phyloP scores from a whole-genome alignment of 2,329 filamentous ascomycete species.

The Blastomyces parvus region DNA sequence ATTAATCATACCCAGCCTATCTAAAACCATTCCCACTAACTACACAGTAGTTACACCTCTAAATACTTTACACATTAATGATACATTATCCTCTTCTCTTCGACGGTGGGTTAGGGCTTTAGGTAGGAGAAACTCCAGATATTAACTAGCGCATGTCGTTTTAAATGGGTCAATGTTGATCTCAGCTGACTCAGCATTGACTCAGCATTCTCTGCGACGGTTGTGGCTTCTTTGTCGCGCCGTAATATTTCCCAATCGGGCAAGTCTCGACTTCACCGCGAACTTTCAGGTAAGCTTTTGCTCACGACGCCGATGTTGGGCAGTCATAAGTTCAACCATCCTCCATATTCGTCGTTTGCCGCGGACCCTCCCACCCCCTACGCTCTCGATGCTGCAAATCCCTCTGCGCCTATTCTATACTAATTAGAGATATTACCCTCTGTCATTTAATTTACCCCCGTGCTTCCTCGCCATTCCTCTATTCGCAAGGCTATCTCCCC shows the following conservation, averaged over 20 bases:
- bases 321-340: background rate
- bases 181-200: background rate
- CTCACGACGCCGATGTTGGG: background rate
- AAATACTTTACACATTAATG: too few species aligned
- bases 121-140: too few species aligned
- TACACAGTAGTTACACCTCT: too few species aligned
- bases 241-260: background rate
- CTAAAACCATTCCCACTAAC: too few species aligned
- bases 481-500: background rate
- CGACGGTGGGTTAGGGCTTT: too few species aligned
- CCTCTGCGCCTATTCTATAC: background rate
- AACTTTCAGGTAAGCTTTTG: background rate
- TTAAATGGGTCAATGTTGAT: too few species aligned
- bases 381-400: background rate
- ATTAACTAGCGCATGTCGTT: too few species aligned
- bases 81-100: too few species aligned
- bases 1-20: too few species aligned
- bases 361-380: background rate
- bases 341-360: background rate
- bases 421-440: background rate
- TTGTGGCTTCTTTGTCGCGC: background rate
- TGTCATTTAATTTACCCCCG: background rate
- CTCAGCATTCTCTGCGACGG: background rate
- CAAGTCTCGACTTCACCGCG: background rate
- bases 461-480: background rate